A percentile compares a stretch with the other conserved stretches of the same genome.
Evolutionary conservation across 2,329 filamentous ascomycete genomes (phyloP).

Genomic region (Zymoseptoria pseudotritici): DNA sequence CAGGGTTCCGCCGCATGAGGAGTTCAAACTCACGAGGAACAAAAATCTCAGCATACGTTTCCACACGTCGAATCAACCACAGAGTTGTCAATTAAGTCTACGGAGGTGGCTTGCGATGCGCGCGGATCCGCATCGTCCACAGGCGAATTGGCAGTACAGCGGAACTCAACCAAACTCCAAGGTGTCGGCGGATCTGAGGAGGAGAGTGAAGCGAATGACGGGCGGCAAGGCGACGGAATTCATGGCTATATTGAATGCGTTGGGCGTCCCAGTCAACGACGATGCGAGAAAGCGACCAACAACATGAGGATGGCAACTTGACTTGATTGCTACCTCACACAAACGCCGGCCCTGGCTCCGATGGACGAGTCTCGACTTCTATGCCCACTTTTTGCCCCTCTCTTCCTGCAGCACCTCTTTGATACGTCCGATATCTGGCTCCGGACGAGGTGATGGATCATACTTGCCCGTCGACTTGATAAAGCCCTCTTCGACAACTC

Average conservation of each 20-base stretch:
- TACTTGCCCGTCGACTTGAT: conserved; percentile 12
- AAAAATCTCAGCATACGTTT: conserved; percentile 21
- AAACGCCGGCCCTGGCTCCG: background rate
- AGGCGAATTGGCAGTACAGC: conserved; percentile 25
- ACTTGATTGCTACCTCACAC: background rate
- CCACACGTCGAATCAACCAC: conserved; percentile 15
- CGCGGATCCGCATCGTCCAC: conserved; percentile 23
- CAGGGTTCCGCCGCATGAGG: conserved; percentile 23
- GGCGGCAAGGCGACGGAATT: conserved; percentile 25
- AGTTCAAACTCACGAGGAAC: conserved; percentile 24
- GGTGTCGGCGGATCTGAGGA: conserved; percentile 23
- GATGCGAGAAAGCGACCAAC: background rate
- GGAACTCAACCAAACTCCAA: conserved; percentile 20
- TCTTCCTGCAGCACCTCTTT: conserved; percentile 9
- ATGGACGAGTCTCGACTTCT: background rate
- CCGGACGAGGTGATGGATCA: conserved; percentile 15
- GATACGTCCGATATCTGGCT: conserved; percentile 15
- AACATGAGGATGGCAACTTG: background rate
- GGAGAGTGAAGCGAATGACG: conserved; percentile 24
- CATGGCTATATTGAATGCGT: conserved; percentile 21
- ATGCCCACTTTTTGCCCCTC: conserved; percentile 15
- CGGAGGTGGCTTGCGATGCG: conserved; percentile 26
- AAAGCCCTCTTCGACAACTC: conserved; percentile 12
- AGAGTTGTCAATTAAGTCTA: conserved; percentile 15
- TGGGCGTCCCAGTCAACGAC: conserved; percentile 9